Evolutionary conservation across 352 stramenopile genomes (phyloP).

Genomic region (Thraustochytrium sp.): DNA sequence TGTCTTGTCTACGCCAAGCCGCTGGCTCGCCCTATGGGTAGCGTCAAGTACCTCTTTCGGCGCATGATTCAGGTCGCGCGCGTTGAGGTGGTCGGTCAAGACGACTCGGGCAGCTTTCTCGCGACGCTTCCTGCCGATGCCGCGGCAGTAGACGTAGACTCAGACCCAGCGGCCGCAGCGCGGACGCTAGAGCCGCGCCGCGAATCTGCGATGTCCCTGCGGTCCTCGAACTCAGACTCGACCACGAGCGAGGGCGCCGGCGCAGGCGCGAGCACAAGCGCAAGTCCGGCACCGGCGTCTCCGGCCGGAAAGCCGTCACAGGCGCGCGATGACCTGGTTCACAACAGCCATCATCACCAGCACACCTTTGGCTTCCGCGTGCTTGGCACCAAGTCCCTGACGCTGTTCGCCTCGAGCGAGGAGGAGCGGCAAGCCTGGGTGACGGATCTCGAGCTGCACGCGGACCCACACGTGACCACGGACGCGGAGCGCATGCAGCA

Average conservation of each 20-base stretch:
- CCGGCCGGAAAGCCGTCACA: too few species aligned
- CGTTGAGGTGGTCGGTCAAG: neutral
- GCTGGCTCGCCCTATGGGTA: neutral
- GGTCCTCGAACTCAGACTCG: too few species aligned
- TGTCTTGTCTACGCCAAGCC: constrained; percentile 31
- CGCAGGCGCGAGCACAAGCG: too few species aligned
- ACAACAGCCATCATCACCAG: too few species aligned
- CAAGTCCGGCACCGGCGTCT: too few species aligned
- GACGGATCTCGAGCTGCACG: neutral
- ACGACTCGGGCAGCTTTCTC: too few species aligned
- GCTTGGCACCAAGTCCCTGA: constrained; percentile 5
- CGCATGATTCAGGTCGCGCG: constrained; percentile 20
- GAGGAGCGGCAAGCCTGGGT: constrained; percentile 9
- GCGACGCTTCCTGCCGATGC: too few species aligned
- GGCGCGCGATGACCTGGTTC: neutral
- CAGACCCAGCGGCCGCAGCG: too few species aligned
- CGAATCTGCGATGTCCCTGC: too few species aligned
- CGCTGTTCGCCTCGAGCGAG: neutral
- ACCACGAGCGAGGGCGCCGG: too few species aligned
- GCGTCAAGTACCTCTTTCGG: constrained; percentile 24
- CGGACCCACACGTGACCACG: constrained; percentile 5
- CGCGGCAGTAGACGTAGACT: too few species aligned
- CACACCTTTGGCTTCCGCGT: neutral
- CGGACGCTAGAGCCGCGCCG: too few species aligned
- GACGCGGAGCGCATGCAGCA: neutral